Percentiles rank a stretch among this genome's conserved stretches.
Evolutionary conservation across 768 basidiomycete genomes (phyloP).

Genomic region (Agaricus sinodeliciosus): DNA sequence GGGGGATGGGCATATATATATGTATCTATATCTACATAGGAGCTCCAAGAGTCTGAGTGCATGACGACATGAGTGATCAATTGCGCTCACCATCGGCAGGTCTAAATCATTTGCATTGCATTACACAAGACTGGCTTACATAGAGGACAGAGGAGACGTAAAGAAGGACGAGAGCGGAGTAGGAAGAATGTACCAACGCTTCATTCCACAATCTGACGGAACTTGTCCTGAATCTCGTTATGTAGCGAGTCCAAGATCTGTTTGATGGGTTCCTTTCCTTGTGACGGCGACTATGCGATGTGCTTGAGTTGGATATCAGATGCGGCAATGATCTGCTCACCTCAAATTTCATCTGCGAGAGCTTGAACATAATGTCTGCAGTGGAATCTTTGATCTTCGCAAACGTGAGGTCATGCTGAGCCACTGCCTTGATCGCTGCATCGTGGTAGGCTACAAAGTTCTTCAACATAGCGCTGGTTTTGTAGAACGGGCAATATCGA

Average conservation of each 20-base stretch:
- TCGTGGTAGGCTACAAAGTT: conserved; percentile 96
- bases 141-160: background rate
- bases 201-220: conserved; percentile 80
- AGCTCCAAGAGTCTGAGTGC: conserved; percentile 9
- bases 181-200: background rate
- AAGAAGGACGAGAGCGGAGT: background rate
- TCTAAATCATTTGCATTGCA: background rate
- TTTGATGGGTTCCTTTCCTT: conserved; percentile 80
- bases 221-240: conserved; percentile 87
- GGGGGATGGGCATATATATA: background rate
- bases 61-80: conserved; percentile 7
- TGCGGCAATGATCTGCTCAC: conserved; percentile 32
- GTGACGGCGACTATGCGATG: conserved; percentile 69
- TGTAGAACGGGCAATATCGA: conserved; percentile 97
- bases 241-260: conserved; percentile 77
- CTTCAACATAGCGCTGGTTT: conserved; percentile 92
- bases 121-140: background rate
- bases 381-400: conserved; percentile 82
- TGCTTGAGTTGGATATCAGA: background rate
- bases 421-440: conserved; percentile 78
- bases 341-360: conserved; percentile 99
- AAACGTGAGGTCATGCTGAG: conserved; percentile 79
- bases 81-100: background rate
- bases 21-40: background rate
- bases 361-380: conserved; percentile 86